Conservation (phyloP, 805 yeast genomes). For the Sugiyamaella mastotermitis region DNA sequence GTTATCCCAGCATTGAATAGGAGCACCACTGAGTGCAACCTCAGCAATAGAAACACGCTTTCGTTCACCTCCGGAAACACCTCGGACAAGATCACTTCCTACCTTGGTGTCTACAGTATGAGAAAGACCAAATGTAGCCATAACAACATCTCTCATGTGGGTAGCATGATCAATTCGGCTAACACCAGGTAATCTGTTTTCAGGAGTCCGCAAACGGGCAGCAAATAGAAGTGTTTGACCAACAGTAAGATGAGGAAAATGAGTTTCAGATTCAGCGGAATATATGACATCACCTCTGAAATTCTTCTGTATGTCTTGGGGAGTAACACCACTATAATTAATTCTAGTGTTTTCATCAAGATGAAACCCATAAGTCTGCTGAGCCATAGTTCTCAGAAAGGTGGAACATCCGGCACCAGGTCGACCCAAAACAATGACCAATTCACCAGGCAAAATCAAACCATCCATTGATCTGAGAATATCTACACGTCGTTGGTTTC, state of each 20-base stretch:
- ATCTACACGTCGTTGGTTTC: slow-evolving; percentile 34
- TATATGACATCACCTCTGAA: slow-evolving; percentile 61
- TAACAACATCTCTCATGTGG: slow-evolving; percentile 44
- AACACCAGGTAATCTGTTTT: slow-evolving; percentile 49
- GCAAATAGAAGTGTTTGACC: slow-evolving; percentile 53
- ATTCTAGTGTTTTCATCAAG: slow-evolving; percentile 40
- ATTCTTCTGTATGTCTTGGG: slow-evolving; percentile 38
- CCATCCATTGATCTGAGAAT: slow-evolving; percentile 49
- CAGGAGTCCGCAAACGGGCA: slow-evolving; percentile 50
- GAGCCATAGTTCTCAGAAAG: slow-evolving; percentile 48
- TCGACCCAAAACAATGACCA: slow-evolving; percentile 69
- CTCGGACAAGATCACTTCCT: slow-evolving; percentile 45
- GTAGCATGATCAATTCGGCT: slow-evolving; percentile 43
- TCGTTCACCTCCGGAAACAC: slow-evolving; percentile 55
- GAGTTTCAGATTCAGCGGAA: slow-evolving; percentile 58
- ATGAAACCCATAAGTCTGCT: slow-evolving; percentile 48
- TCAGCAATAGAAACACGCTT: slow-evolving; percentile 53
- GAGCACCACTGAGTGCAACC: slow-evolving; percentile 40
- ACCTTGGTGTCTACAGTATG: slow-evolving; percentile 40
- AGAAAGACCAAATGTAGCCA: slow-evolving; percentile 41
- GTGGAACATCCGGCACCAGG: slow-evolving; percentile 75
- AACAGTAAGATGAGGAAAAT: slow-evolving; percentile 58
- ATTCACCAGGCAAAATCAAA: slow-evolving; percentile 53
- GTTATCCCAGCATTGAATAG: slow-evolving; percentile 58
- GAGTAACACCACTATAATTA: slow-evolving; percentile 40